Percentiles rank a stretch among this genome's conserved stretches.
Evolutionary conservation across 495 filamentous ascomycete genomes (phyloP).

Genomic region (Oleoguttula mirabilis): DNA sequence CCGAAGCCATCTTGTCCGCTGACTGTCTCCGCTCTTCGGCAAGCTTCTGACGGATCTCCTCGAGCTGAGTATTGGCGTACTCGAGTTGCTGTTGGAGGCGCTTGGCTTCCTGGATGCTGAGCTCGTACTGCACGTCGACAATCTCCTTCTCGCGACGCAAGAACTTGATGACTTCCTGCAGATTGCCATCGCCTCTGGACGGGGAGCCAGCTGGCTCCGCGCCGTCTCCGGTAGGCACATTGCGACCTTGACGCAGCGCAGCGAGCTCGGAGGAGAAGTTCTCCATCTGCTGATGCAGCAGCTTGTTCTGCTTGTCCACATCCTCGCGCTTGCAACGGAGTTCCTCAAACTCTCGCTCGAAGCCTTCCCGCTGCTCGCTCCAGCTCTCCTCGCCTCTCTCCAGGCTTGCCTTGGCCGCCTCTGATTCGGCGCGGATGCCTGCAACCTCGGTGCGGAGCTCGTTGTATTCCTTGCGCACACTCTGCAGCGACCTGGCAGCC

Average conservation of each 20-base stretch:
- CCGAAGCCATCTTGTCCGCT: slow-evolving; percentile 54
- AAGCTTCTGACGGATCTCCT: slow-evolving; percentile 73
- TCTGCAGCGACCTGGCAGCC: slow-evolving; percentile 70
- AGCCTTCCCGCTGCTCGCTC: slow-evolving; percentile 63
- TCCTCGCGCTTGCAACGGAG: slow-evolving; percentile 67
- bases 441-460: slow-evolving; percentile 64
- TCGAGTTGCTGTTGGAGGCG: slow-evolving; percentile 81
- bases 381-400: slow-evolving; percentile 73
- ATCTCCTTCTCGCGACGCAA: slow-evolving; percentile 96
- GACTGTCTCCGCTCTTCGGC: slow-evolving; percentile 75
- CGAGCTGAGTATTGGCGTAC: slow-evolving; percentile 71
- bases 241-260: slow-evolving; percentile 59
- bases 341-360: slow-evolving; percentile 73
- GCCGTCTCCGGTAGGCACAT: not conserved
- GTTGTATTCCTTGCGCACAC: slow-evolving; percentile 65
- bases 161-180: slow-evolving; percentile 81
- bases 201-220: slow-evolving; percentile 18
- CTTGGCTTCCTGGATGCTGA: slow-evolving; percentile 73
- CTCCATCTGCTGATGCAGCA: slow-evolving; percentile 81
- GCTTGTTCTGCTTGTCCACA: slow-evolving; percentile 68
- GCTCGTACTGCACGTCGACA: slow-evolving; percentile 83
- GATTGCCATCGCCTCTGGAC: slow-evolving; percentile 37
- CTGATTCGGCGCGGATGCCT: slow-evolving; percentile 59
- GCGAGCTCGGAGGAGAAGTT: slow-evolving; percentile 65
- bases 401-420: slow-evolving; percentile 68